A percentile compares a stretch with the other conserved stretches of the same genome.
phyloP scores from a whole-genome alignment of 345 rosid species.

The Leavenworthia alabamica region DNA sequence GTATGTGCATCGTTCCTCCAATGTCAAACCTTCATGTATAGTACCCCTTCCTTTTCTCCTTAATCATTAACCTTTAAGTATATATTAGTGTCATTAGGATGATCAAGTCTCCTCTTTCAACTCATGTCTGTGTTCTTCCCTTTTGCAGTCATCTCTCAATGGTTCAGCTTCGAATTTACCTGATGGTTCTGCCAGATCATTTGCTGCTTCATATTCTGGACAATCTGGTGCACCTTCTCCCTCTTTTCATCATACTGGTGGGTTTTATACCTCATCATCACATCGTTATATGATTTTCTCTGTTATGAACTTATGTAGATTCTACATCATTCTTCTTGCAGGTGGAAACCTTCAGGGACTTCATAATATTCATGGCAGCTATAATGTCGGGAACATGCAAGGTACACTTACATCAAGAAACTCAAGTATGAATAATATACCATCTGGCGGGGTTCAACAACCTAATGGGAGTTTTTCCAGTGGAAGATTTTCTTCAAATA shows the following conservation, averaged over 20 bases:
- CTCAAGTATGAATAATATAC: constrained; percentile 66
- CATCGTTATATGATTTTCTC: not conserved
- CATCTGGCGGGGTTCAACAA: constrained; percentile 83
- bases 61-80: not conserved
- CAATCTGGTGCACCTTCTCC: constrained; percentile 93
- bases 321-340: constrained; percentile 28
- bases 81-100: not conserved
- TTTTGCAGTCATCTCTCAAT: constrained; percentile 76
- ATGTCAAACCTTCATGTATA: constrained; percentile 96
- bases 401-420: constrained; percentile 89
- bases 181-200: constrained; percentile 71
- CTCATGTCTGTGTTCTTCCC: constrained; percentile 9
- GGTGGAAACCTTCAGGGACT: constrained; percentile 83
- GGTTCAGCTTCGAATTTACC: constrained; percentile 87
- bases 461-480: constrained; percentile 79
- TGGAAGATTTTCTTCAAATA: constrained; percentile 84
- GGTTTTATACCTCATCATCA: constrained; percentile 21
- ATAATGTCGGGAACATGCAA: constrained; percentile 80
- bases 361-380: constrained; percentile 86
- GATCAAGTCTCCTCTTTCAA: not conserved
- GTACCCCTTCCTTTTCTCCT: not conserved
- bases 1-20: constrained; percentile 31
- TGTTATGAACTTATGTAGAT: constrained; percentile 6
- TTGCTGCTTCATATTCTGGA: constrained; percentile 76
- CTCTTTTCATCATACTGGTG: constrained; percentile 69